Evolutionary conservation across 2,329 filamentous ascomycete genomes (phyloP), one percentile per base, ranked within the genome.

Genomic region (Phialocephala sp.): DNA sequence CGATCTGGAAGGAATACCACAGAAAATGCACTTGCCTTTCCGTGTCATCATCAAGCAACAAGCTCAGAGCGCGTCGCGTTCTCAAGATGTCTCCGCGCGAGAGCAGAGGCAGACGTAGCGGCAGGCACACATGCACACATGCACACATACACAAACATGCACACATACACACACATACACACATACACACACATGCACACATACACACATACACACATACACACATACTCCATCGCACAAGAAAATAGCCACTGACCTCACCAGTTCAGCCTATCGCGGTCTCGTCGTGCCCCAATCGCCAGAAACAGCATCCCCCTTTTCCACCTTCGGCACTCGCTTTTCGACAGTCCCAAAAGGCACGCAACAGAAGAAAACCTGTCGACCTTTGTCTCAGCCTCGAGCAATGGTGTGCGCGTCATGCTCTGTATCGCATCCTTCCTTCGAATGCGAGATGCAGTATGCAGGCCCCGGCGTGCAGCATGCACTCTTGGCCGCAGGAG

Each of bases 401-500:
- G 27, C 27, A 32, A 32, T 41, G 11, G 37, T 54, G 50, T 35
- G 50, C n/a, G 24, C 50, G 50, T 32, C 24, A 54, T 54, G 27
- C 37, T 12, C 4, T 41, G 37, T 41, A 41, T 41, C 37, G 37
- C 14, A 39, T 39, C 36, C 8, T n/a, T n/a, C 27, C 37, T 14
- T 54, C 50, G 50, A 12, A 54, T 54, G 47, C 47, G 47, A 52
- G 22, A 27, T 52, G 22, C 50, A 54, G 50, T 22, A 27, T 54
- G 50, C 50, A 32, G 50, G 50, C 24, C 18, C 20, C 3, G 24
- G 15, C 24, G 11, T 54, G 50, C 50, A 54, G 50, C 18, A 3
- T 22, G 8, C 45, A 20, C 22, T 24, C 24, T 54, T 54, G 24
- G 50, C 50, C 50, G 50, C 50, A 54, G 22, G 24, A 32, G 2